Evolutionary conservation across 306 rosid genomes (phyloP), one percentile per base, ranked within the genome.

Genomic region (Acmispon strigosus): DNA sequence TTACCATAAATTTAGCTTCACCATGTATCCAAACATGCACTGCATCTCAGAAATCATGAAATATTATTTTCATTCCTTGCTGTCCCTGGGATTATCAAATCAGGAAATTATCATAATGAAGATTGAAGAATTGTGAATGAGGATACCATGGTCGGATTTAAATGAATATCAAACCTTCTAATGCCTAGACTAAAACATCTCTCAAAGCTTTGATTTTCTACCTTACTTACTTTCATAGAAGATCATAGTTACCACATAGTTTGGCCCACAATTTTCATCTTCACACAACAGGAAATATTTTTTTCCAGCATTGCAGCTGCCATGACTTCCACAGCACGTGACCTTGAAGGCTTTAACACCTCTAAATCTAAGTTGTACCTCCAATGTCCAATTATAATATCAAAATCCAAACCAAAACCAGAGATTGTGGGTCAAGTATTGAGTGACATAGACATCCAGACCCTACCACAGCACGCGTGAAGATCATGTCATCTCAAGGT

Each of bases 401-500:
- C 2, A 50, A 55, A 45, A 7, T 48, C 17, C 17, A 27, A 70
- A 57, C 52, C 52, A 32, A 52, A 67, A 51, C 55, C 45, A 51
- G 14, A 20, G 27, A 62, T 15, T 62, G 76, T 55, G 74, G 81
- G 71, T 66, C 81, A 71, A 10, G 70, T 27, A 76, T 52, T 16
- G 11, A 32, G 56, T 60, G 58, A 70, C 45, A 53, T 73, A n/a
- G 79, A 79, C 60, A 73, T 13, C 20, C 56, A 17, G 52, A 66
- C 66, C 51, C 18, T 16, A 34, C 37, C 4, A 45, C 34, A 72
- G 66, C 82, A 81, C 85, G 81, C 82, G 81, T 76, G 85, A 66
- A 52, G 67, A 70, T 58, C 39, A 8, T 51, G 56, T 76, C 75
- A 52, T 51, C 57, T 71, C 78, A 76, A 29, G 39, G 41, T 47